These are phyloP conservation scores for Hyphodiscus hymeniophilus DNA, from an alignment of 495 filamentous ascomycete genomes.

Conservation along the genomic window DNA sequence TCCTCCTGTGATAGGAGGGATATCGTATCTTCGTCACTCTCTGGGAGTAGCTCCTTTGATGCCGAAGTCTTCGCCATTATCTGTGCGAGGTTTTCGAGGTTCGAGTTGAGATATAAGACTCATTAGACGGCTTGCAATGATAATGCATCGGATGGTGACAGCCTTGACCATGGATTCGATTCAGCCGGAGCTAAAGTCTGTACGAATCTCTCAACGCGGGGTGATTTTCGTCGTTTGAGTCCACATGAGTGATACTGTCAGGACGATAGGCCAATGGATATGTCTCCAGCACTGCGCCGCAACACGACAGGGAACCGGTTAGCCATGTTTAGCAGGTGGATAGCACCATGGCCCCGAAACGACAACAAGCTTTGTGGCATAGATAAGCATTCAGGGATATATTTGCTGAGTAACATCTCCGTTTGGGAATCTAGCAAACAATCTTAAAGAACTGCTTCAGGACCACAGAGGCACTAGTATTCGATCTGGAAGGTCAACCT, in stretches of 20 bases:
- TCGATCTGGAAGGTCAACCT: neutral
- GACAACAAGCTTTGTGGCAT: neutral
- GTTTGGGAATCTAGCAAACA: neutral
- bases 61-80: neutral
- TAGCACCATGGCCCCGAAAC: neutral
- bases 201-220: neutral
- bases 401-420: neutral
- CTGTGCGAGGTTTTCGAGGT: neutral
- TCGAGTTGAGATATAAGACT: neutral
- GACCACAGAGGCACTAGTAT: neutral
- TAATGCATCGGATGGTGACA: neutral
- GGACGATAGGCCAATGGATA: neutral
- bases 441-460: neutral
- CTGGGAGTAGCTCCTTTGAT: neutral
- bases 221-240: neutral
- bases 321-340: neutral
- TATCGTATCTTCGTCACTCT: neutral
- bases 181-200: neutral
- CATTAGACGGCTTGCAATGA: neutral
- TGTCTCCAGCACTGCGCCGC: neutral
- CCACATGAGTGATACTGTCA: neutral
- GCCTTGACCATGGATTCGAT: neutral
- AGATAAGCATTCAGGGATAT: neutral
- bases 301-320: neutral
- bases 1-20: neutral